Base-by-base conservation (phyloP, 768 basidiomycete genomes). In the Boletus sp. region DNA sequence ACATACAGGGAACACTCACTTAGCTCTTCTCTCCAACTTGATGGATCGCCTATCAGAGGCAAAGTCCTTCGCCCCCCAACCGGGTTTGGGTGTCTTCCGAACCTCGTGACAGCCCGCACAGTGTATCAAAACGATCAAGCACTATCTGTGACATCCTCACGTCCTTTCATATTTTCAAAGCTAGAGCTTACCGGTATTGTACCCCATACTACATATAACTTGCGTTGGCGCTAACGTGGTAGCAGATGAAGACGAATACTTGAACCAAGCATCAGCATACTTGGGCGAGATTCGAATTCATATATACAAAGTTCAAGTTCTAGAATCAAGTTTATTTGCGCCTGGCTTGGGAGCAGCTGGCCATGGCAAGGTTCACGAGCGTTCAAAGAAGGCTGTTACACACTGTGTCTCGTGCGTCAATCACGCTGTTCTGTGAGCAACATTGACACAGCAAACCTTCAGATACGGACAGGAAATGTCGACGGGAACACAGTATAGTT, bases 361-460 rank as follows among this genome's bases (percentile, higher is more conserved):
- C 12, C 55, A 64, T 47, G 46, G 49, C 48, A 73, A 67, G 39
- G 47, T 72, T 9, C 70, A 71, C 37, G 72, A 71, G 24, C 68
- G 68, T 29, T 59, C 66, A 29, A 71, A 71, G 59, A 71, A 71
- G 56, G 71, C 66, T 15, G 55, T 73, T 10, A 61, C 68, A 1
- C 68, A 71, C 9, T 64, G 68, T 52, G 60, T 71, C 36, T 60
- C 62, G 66, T 71, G 44, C 39, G 72, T 64, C 41, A 9, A 42
- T 10, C 30, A 5, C 9, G 14, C 17, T 32, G 17, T 32, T 46
- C 32, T 33, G 32, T 47, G 30, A n/a, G 3, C 8, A 18, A 7
- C 2, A 5, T 47, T 60, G 11, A 62, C 48, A n/a, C 28, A 29
- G 9, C 5, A 33, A 28, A 45, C 14, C 12, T 45, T 17, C 32